Evolutionary conservation across 2,329 filamentous ascomycete species (phyloP), one percentile per base, ranked within the genome.

Genomic region (Trichoderma brevicompactum): DNA sequence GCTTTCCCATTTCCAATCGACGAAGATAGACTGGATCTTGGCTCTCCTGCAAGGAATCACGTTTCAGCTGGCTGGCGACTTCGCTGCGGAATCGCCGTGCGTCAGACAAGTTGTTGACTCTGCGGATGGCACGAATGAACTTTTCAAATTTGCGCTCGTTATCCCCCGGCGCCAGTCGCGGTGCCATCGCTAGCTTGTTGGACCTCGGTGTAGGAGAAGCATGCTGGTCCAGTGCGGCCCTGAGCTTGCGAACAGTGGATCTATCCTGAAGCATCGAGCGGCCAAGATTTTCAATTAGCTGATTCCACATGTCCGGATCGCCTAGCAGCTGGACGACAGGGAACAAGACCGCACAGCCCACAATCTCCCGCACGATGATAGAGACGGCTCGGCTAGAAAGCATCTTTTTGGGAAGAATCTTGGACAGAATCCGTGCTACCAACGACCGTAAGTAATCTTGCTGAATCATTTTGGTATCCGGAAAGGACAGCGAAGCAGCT

Each of bases 251-350:
- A 44, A 99, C 94, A 0, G 94, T 97, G 68, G 96, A 98, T 43
- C 96, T 88, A 75, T 99, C 96, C 76, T 98, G 95, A 48, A 99
- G 83, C 81, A 96, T 90, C 32, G 90, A 90, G 56, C 92, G 89
- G 17, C 93, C 91, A 77, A 89, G 92, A 64, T 89, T 94, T 77
- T 98, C 94, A 84, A 98, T 92, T 66, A 97, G 78, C 76, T 97
- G 94, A 73, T 99, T 98, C 94, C 94, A 99, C 8, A 91, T 96
- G 79, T 99, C 96, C 1, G 96, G 94, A 71, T 99, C 94, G 5
- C 92, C 87, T 17, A 99, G 81, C 68, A 93, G 81, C 71, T 90
- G 88, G 74, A 97, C 83, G 23, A 96, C 80, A 0, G 95, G 95
- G 48, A 88, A 89, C 43, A 99, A 81, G 44, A 99, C 89, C n/a